These are phyloP conservation scores for Avena insularis DNA, from an alignment of 176 grass and related monocot species.

Conservation along the genomic window DNA sequence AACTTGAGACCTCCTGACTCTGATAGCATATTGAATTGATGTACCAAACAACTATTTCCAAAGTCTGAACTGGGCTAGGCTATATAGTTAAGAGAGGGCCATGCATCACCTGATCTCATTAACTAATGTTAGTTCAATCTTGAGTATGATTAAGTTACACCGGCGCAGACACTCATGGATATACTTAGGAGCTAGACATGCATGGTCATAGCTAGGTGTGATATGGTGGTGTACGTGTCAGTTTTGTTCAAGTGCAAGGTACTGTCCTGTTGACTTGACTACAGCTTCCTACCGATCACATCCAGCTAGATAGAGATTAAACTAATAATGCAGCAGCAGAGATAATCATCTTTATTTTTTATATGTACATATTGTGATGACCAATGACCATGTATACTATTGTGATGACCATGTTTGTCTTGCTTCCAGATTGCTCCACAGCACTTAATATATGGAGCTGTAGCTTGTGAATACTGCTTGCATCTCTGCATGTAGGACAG, in stretches of 20 bases:
- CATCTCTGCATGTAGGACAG: conserved; percentile 32
- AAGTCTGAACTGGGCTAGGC: no score
- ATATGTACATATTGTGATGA: conserved; percentile 35
- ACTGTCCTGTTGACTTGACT: conserved; percentile 53
- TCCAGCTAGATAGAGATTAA: neutral
- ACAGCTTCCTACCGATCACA: conserved; percentile 38
- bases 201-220: neutral
- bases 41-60: no score
- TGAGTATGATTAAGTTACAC: neutral
- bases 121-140: neutral
- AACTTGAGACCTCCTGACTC: no score
- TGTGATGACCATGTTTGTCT: conserved; percentile 52
- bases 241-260: conserved; percentile 34
- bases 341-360: neutral
- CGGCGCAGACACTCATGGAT: neutral
- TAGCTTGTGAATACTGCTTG: conserved; percentile 21
- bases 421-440: conserved; percentile 55
- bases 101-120: neutral
- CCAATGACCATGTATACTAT: neutral
- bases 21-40: no score
- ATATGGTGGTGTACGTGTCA: conserved; percentile 25
- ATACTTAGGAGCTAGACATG: neutral
- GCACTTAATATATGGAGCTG: conserved; percentile 10
- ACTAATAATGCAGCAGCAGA: conserved; percentile 5
- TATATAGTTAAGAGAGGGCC: neutral